Evolutionary conservation across 768 basidiomycete genomes (phyloP).

Genomic region (Trametes cubensis): DNA sequence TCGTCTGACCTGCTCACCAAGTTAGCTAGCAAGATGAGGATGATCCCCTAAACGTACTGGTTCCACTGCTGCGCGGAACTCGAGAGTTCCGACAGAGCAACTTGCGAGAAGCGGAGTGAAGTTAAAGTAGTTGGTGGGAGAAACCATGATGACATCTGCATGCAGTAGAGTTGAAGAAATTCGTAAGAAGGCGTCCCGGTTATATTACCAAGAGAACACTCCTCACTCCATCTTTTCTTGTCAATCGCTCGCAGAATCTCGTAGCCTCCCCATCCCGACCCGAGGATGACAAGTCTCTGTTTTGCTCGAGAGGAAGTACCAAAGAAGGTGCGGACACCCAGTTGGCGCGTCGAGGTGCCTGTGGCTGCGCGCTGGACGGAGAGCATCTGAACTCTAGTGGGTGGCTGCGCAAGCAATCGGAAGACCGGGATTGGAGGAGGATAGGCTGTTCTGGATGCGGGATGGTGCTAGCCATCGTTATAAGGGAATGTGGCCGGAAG

Average conservation of each 20-base stretch:
- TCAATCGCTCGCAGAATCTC: constrained; percentile 66
- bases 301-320: constrained; percentile 30
- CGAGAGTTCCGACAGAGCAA: constrained; percentile 81
- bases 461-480: not conserved
- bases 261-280: constrained; percentile 82
- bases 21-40: not conserved
- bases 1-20: constrained; percentile 27
- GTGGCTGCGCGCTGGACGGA: not conserved
- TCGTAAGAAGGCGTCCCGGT: too few relatives aligned
- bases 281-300: constrained; percentile 63
- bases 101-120: constrained; percentile 69
- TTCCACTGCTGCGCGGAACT: constrained; percentile 80
- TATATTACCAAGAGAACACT: not conserved
- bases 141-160: constrained; percentile 66
- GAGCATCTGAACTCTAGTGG: not conserved
- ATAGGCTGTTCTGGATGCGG: not conserved
- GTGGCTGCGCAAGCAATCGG: not conserved
- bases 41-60: constrained; percentile 58
- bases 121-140: constrained; percentile 70
- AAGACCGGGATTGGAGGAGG: constrained; percentile 1
- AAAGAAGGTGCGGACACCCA: constrained; percentile 25
- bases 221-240: constrained; percentile 70
- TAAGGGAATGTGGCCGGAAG: not conserved
- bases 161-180: not conserved
- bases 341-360: not conserved